A percentile compares a stretch with the other conserved stretches of the same genome.
Conservation (phyloP, 495 filamentous ascomycete species). For the Pyrenopolyporus hunteri region DNA sequence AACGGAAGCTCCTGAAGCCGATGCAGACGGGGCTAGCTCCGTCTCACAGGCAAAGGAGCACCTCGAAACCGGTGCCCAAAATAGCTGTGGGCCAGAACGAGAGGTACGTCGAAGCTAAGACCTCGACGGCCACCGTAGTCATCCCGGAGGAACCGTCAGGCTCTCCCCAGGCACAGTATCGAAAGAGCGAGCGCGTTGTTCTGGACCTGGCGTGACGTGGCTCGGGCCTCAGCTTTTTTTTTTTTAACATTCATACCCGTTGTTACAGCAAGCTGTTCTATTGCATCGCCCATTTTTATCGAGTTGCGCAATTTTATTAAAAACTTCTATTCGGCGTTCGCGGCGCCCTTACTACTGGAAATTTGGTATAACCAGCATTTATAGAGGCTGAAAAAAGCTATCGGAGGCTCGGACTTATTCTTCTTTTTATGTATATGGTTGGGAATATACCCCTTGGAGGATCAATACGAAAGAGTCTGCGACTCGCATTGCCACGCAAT, state of each 20-base stretch:
- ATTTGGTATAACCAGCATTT: neutral
- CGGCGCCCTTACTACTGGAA: slow-evolving; percentile 3
- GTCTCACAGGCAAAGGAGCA: no score
- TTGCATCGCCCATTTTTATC: neutral
- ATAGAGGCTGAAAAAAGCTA: slow-evolving; percentile 1
- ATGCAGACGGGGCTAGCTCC: slow-evolving; percentile 32
- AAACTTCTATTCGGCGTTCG: slow-evolving; percentile 7
- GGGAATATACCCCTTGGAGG: slow-evolving; percentile 31
- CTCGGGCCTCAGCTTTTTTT: neutral
- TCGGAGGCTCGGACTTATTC: neutral
- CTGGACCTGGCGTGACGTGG: slow-evolving; percentile 43
- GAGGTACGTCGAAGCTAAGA: slow-evolving; percentile 47
- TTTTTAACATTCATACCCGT: neutral
- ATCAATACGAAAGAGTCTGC: slow-evolving; percentile 33
- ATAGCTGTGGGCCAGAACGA: slow-evolving; percentile 38
- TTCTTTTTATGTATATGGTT: slow-evolving; percentile 8
- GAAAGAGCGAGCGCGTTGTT: slow-evolving; percentile 58
- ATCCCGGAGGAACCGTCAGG: slow-evolving; percentile 30
- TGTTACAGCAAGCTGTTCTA: neutral
- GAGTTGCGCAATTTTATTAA: neutral
- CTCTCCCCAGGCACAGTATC: slow-evolving; percentile 36
- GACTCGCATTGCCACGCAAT: slow-evolving; percentile 30
- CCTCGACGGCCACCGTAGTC: slow-evolving; percentile 45
- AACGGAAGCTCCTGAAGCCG: slow-evolving; percentile 54
- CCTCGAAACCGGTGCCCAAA: slow-evolving; percentile 27